phyloP scores from a whole-genome alignment of 495 filamentous ascomycete species.

The Hypoxylon cercidicola region DNA sequence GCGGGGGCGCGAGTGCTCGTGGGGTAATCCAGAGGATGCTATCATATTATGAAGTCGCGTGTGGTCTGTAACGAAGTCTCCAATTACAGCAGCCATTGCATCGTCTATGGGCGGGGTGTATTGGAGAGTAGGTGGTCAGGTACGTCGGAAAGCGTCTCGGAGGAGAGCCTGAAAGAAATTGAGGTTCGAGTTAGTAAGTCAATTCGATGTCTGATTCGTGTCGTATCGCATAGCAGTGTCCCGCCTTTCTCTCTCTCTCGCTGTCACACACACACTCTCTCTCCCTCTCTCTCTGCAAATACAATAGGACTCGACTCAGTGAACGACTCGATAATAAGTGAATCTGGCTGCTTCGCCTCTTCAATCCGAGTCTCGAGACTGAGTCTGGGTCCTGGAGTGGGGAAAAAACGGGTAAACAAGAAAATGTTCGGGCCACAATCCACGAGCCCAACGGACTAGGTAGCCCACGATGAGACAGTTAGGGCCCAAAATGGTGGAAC shows the following conservation, averaged over 20 bases:
- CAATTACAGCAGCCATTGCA: conserved; percentile 61
- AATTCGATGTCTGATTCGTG: not conserved
- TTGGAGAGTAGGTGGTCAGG: conserved; percentile 14
- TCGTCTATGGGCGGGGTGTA: conserved; percentile 27
- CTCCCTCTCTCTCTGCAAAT: not conserved
- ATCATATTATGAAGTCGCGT: conserved; percentile 60
- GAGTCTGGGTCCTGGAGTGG: conserved; percentile 26
- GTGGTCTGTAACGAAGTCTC: conserved; percentile 58
- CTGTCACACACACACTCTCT: no score
- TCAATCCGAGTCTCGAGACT: conserved; percentile 6
- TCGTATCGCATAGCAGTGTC: not conserved
- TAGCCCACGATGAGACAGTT: conserved; percentile 35
- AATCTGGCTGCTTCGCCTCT: conserved; percentile 18
- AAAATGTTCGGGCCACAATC: conserved; percentile 44
- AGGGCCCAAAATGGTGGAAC: conserved; percentile 39
- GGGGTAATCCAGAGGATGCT: conserved; percentile 45
- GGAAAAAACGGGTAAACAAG: conserved; percentile 42
- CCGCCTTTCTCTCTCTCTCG: conserved; percentile 4
- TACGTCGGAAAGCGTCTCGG: conserved; percentile 10
- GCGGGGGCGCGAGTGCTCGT: conserved; percentile 51
- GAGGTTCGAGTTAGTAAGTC: conserved; percentile 17
- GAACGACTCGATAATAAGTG: conserved; percentile 1
- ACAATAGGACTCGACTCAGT: conserved; percentile 10
- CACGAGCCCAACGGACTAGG: conserved; percentile 37
- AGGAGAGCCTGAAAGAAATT: conserved; percentile 1